Evolutionary conservation across 345 rosid genomes (phyloP).

Genomic region (Arabis hirsuta): DNA sequence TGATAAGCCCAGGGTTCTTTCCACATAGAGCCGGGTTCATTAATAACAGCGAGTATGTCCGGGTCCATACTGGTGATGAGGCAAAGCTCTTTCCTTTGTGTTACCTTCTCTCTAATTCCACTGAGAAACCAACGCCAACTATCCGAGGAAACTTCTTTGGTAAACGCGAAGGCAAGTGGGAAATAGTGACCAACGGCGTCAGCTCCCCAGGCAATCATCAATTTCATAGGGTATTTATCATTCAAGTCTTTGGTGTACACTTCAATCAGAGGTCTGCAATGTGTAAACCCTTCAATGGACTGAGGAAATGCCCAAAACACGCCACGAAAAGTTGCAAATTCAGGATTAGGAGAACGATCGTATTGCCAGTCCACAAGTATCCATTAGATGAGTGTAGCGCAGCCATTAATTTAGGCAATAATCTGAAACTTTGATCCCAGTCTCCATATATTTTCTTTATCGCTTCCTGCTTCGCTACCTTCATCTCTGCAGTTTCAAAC

Average conservation of each 20-base stretch:
- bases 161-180: constrained; percentile 22
- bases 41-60: neutral
- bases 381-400: neutral
- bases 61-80: neutral
- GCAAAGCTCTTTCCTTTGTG: neutral
- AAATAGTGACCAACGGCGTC: neutral
- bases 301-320: constrained; percentile 15
- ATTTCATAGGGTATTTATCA: neutral
- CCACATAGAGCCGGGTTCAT: neutral
- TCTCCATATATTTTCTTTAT: neutral
- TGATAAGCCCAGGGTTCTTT: constrained; percentile 30
- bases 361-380: constrained; percentile 14
- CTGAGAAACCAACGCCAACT: constrained; percentile 23
- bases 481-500: neutral
- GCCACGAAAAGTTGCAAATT: constrained; percentile 3
- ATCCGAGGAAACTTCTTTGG: neutral
- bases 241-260: neutral
- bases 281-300: constrained; percentile 2
- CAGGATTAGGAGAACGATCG: constrained; percentile 10
- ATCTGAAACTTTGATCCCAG: constrained; percentile 8
- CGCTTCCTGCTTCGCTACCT: neutral
- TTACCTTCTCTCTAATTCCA: constrained; percentile 9
- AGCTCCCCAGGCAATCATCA: neutral
- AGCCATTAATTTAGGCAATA: neutral
- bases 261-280: neutral